Evolutionary conservation across 2,329 filamentous ascomycete species (phyloP), one percentile per base, ranked within the genome.

Genomic region (Colletotrichum cereale): DNA sequence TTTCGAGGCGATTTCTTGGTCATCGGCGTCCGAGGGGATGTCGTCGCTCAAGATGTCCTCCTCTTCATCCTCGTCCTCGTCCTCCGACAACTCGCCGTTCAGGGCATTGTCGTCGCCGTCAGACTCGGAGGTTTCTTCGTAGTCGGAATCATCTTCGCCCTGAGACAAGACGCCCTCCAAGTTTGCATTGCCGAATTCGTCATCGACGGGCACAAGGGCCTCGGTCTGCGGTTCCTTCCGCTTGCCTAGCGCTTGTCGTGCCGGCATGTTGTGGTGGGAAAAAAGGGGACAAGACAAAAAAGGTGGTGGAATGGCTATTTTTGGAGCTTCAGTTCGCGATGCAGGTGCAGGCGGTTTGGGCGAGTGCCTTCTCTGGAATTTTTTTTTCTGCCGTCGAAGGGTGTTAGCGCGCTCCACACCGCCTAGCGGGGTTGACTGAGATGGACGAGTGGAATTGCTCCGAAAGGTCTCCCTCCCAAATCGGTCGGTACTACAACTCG

Each of bases 221-320:
- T 89, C 88, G 40, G 84, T 84, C 31, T 85, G 86, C 26, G 89
- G 85, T 72, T 88, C 88, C 81, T 93, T 93, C 75, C 91, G 89
- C 84, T 93, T 93, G 79, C 88, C 86, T 40, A 82, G 84, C 56
- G 80, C 76, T 69, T 83, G 81, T 74, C 79, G 79, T 55, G 82
- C 77, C 72, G 78, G 82, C 83, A 85, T 86, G 14, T 26, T 75
- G 78, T 77, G 52, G 64, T 62, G 66, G 69, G 57, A 47, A n/a
- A 57, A 65, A 50, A n/a, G n/a, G 21, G 29, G 50, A 40, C 21
- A 56, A 62, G 24, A 55, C 47, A 57, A 73, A 57, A 73, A 75
- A 60, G 44, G 36, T 50, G 26, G 48, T 56, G 36, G 42, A 58
- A 31, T 55, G 67, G 67, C 71, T 73, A 73, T 72, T 68, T 72